phyloP scores from a whole-genome alignment of 176 grass and related monocot genomes.

The Oropetium thomaeum region DNA sequence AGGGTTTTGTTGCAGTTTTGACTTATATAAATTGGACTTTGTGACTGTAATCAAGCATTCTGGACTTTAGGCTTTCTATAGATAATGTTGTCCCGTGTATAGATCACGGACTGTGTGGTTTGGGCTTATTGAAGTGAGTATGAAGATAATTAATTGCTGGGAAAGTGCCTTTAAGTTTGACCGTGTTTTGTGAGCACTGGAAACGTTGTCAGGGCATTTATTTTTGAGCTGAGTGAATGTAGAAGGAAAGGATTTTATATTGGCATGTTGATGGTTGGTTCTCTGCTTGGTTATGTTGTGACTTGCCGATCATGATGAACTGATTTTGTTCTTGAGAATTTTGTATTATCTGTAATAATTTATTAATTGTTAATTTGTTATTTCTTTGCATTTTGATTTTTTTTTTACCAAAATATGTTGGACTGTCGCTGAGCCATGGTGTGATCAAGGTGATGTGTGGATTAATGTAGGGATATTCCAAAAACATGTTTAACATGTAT shows the following conservation, averaged over 20 bases:
- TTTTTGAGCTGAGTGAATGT: not conserved
- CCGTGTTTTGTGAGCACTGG: too few species aligned
- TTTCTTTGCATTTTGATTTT: not conserved
- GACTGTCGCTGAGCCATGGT: not conserved
- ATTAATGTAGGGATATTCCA: too few species aligned
- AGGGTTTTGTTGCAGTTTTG: not conserved
- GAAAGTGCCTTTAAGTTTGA: not conserved
- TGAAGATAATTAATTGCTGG: not conserved
- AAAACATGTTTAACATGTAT: too few species aligned
- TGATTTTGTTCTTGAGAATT: not conserved
- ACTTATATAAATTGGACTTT: not conserved
- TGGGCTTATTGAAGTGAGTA: not conserved
- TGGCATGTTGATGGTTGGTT: not conserved
- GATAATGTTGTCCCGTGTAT: not conserved
- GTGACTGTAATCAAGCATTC: not conserved
- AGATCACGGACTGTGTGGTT: too few species aligned
- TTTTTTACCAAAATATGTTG: not conserved
- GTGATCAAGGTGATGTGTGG: not conserved
- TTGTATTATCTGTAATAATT: not conserved
- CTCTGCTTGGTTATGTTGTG: not conserved
- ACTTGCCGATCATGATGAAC: not conserved
- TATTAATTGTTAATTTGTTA: not conserved
- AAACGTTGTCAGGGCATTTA: not conserved
- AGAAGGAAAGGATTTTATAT: not conserved
- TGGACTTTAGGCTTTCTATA: not conserved